phyloP scores from a whole-genome alignment of 208 protist species.

The Tritrichomonas musculus region DNA sequence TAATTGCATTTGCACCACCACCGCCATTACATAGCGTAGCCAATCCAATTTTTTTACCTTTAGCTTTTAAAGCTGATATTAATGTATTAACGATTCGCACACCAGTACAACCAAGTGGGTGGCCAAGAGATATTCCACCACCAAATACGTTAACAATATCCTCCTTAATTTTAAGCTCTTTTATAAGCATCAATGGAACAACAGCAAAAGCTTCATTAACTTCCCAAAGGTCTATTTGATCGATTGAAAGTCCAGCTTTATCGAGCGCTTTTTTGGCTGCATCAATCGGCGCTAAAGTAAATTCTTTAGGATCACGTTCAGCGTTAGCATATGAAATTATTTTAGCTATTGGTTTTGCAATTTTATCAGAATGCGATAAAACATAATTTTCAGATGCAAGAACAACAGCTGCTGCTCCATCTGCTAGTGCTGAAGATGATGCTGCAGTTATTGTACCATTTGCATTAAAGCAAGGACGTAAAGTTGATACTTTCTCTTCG shows the following conservation, averaged over 20 bases:
- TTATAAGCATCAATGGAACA: slow-evolving; percentile 71
- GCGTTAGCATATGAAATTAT: slow-evolving; percentile 57
- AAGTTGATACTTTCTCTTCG: slow-evolving; percentile 67
- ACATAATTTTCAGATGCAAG: slow-evolving; percentile 64
- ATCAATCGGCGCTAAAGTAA: slow-evolving; percentile 72
- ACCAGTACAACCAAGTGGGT: slow-evolving; percentile 74
- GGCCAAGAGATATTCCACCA: slow-evolving; percentile 79
- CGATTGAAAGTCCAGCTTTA: slow-evolving; percentile 10
- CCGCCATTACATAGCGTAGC: slow-evolving; percentile 86
- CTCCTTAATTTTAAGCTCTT: slow-evolving; percentile 60
- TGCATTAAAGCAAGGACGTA: slow-evolving; percentile 70
- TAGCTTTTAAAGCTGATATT: slow-evolving; percentile 46
- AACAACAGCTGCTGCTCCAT: slow-evolving; percentile 72
- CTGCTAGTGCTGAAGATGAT: slow-evolving; percentile 72
- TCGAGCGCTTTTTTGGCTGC: slow-evolving; percentile 70
- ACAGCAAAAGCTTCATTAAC: slow-evolving; percentile 92
- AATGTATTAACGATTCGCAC: slow-evolving; percentile 52
- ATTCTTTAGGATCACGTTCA: slow-evolving; percentile 70
- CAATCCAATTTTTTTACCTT: slow-evolving; percentile 59
- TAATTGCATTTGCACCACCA: slow-evolving; percentile 74
- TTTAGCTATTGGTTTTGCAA: slow-evolving; percentile 69
- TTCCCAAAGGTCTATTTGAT: slow-evolving; percentile 43
- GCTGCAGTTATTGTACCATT: slow-evolving; percentile 76
- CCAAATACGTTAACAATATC: slow-evolving; percentile 79
- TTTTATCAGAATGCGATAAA: slow-evolving; percentile 62